Evolutionary conservation across 2,329 filamentous ascomycete genomes (phyloP).

Genomic region (Sarocladium brachiariae): DNA sequence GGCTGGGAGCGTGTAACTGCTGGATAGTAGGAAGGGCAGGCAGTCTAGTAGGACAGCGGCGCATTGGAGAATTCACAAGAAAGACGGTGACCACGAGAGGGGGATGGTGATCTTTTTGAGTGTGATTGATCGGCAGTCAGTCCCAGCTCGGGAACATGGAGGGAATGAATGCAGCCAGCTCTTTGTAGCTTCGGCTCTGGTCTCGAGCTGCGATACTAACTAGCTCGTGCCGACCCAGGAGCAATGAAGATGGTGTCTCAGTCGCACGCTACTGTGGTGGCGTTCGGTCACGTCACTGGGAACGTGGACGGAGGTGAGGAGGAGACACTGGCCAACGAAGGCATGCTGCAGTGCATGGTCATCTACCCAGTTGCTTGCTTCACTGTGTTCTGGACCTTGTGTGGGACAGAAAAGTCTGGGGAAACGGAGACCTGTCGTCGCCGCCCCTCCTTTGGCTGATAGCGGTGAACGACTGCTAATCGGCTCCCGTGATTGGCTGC

Average conservation of each 20-base stretch:
- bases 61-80: not conserved
- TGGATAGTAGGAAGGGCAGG: not conserved
- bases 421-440: not conserved
- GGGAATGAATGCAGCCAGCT: not conserved
- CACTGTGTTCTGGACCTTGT: not conserved
- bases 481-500: not conserved
- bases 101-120: not conserved
- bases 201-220: not conserved
- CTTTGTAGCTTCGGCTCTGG: not conserved
- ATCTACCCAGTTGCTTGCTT: no score
- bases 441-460: not conserved
- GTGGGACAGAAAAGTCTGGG: not conserved
- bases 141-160: constrained; percentile 1
- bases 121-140: not conserved
- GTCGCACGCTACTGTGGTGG: no score
- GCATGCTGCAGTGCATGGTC: no score
- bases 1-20: not conserved
- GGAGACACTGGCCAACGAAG: no score
- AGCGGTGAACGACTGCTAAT: not conserved
- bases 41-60: not conserved
- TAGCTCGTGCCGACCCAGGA: no score
- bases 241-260: not conserved
- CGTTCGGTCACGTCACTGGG: not conserved
- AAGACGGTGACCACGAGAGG: not conserved
- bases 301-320: not conserved